Evolutionary conservation across 371 early-diverging fungal species (phyloP).

Genomic region (Funneliformis caledonium): DNA sequence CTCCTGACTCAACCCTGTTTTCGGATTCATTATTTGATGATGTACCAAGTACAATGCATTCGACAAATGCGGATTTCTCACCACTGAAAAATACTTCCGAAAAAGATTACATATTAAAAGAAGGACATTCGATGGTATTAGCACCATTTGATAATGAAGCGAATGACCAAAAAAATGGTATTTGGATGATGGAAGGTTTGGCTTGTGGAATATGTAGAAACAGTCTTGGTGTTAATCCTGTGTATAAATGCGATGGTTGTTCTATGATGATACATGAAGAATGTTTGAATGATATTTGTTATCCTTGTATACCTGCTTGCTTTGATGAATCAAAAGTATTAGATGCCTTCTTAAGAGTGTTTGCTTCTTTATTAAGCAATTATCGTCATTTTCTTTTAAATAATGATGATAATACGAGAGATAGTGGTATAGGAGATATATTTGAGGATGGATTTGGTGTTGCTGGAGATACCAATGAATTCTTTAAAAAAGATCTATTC

Average conservation of each 20-base stretch:
- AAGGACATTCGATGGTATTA: slow-evolving; percentile 46
- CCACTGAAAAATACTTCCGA: neutral
- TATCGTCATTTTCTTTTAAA: slow-evolving; percentile 66
- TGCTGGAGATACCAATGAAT: slow-evolving; percentile 34
- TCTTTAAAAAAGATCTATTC: slow-evolving; percentile 70
- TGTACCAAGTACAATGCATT: neutral
- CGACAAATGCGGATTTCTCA: neutral
- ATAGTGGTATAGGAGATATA: slow-evolving; percentile 31
- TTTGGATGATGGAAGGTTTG: slow-evolving; percentile 32
- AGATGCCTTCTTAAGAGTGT: slow-evolving; percentile 73
- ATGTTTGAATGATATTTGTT: slow-evolving; percentile 60
- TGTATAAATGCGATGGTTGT: slow-evolving; percentile 46
- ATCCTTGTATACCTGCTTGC: slow-evolving; percentile 62
- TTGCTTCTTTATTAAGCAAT: slow-evolving; percentile 75
- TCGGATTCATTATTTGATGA: slow-evolving; percentile 11
- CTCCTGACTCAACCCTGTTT: neutral
- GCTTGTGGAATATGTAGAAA: slow-evolving; percentile 56
- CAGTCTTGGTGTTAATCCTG: slow-evolving; percentile 43
- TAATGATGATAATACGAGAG: slow-evolving; percentile 41
- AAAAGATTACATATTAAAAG: slow-evolving; percentile 5
- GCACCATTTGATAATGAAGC: slow-evolving; percentile 41
- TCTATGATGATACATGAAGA: slow-evolving; percentile 62
- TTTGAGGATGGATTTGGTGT: slow-evolving; percentile 23
- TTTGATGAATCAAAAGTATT: slow-evolving; percentile 77
- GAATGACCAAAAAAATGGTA: slow-evolving; percentile 12